These are phyloP conservation scores for Rhizopogon rudus DNA, from an alignment of 768 basidiomycete genomes.

Conservation along the genomic window DNA sequence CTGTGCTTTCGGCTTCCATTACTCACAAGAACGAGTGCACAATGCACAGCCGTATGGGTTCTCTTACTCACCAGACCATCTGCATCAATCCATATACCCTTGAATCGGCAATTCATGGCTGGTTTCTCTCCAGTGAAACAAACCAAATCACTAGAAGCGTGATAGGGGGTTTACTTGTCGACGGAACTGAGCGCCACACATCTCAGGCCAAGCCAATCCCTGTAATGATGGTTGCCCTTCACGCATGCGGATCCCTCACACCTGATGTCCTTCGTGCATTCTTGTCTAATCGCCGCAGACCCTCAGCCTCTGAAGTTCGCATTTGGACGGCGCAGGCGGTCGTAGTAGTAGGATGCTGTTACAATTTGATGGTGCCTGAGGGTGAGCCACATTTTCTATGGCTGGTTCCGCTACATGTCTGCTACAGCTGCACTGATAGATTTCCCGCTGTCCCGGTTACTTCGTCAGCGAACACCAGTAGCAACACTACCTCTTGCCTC, in stretches of 20 bases:
- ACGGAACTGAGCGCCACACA: neutral
- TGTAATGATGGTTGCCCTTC: conserved; percentile 62
- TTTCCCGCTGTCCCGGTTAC: conserved; percentile 45
- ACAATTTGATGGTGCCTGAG: conserved; percentile 57
- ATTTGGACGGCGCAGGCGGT: conserved; percentile 49
- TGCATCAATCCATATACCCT: conserved; percentile 49
- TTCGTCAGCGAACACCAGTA: conserved; percentile 11
- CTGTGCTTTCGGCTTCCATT: neutral
- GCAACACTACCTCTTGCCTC: conserved; percentile 32
- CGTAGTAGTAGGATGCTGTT: conserved; percentile 74
- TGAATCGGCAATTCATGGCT: conserved; percentile 41
- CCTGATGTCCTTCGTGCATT: conserved; percentile 59
- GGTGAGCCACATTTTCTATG: conserved; percentile 26
- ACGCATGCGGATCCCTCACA: conserved; percentile 74
- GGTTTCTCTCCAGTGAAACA: conserved; percentile 33
- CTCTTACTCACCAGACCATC: conserved; percentile 52
- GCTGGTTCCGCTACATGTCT: conserved; percentile 1
- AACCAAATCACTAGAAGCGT: neutral
- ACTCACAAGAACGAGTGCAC: neutral
- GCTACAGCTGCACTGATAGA: conserved; percentile 29
- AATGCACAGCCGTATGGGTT: conserved; percentile 16
- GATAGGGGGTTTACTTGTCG: neutral
- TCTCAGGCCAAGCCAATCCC: conserved; percentile 23
- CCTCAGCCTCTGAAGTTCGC: conserved; percentile 1
- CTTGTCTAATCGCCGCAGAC: conserved; percentile 21